Evolutionary conservation across 441 rosid species (phyloP), one percentile per base, ranked within the genome.

Genomic region (Geranium incanum): DNA sequence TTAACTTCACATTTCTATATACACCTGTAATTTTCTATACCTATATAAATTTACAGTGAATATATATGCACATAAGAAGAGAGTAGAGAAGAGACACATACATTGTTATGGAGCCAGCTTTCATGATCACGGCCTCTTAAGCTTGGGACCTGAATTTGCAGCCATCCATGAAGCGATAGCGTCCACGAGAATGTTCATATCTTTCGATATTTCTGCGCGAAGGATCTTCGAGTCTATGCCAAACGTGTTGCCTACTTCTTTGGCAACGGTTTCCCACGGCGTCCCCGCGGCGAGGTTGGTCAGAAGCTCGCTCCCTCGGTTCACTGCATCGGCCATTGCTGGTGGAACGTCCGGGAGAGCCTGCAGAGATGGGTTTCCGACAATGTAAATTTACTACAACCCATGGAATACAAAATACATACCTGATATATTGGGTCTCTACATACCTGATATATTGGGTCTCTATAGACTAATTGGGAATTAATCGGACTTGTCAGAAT

Each of bases 281-380:
- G 99, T 94, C 21, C 99, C 99, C 0, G 74, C 88, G 3, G 94
- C 84, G 72, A 94, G 80, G 79, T 86, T 94, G 0, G 90, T 88
- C 33, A 94, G 69, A 68, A 94, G 75, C 78, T 92, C 94, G 57
- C 97, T 86, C 77, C 97, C 95, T 36, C 89, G 83, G 41, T 89
- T 92, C 66, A 92, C 95, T 2, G 97, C 99, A 59, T 92, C 91
- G 9, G 93, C 97, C 97, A 94, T 89, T 80, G 93, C 91, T 18
- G 99, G 99, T 48, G 99, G 95, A 66, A 94, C 97, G 82, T 92
- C 99, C 7, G 97, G 97, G 37, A 92, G 78, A 11, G 88, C 90
- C 99, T 94, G 84, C 76, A 43, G 71, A 73, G 59, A 12, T 12
- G n/a, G 33, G 33, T 28, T 28, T 28, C 33, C 33, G 33, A 28